Base-by-base conservation (phyloP, 306 rosid genomes). In the Dalbergia cultrata region DNA sequence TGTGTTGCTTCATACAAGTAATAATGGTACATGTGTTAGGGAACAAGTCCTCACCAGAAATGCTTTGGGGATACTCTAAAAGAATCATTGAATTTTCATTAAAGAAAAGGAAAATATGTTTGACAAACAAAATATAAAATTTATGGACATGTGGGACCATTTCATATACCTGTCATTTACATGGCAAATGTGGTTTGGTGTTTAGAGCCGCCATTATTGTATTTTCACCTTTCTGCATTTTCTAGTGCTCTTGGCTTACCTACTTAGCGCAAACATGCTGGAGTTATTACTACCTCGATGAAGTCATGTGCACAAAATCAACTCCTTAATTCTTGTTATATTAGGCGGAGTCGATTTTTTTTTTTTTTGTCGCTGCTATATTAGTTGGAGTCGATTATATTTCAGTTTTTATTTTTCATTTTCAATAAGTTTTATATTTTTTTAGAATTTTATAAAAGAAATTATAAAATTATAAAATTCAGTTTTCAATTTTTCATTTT, bases 11-110 rank as follows among this genome's bases (percentile, higher is more conserved):
- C 84, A 84, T 76, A 77, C 47, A 64, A 76, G 86, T 78, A 80
- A 92, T 90, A 84, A 90, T 87, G 88, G 87, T 88, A 83, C 94
- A 85, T 86, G 89, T 87, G 92, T 81, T 67, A 66, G 85, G 81
- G 87, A 81, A 87, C 73, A 84, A 84, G 78, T 74, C 80, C 81
- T 86, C 90, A 87, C 92, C 97, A 89, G 88, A 89, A 89, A 89
- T 86, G 93, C 97, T 90, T 90, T 76, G 83, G 85, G 72, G 77
- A 67, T 86, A 90, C 97, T 92, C 93, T 81, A 92, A 87, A 81
- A 75, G 86, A 85, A 80, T 82, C 79, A 68, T 76, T 85, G 70
- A 72, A 79, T 78, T 85, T 86, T 64, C 78, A 72, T 73, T 58
- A 53, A 61, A 72, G 80, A 54, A 76, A 85, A 70, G 65, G 60